Percentiles rank a stretch among this genome's conserved stretches.
Conservation (phyloP, 306 rosid species). For the Pachyrhizus erosus region DNA sequence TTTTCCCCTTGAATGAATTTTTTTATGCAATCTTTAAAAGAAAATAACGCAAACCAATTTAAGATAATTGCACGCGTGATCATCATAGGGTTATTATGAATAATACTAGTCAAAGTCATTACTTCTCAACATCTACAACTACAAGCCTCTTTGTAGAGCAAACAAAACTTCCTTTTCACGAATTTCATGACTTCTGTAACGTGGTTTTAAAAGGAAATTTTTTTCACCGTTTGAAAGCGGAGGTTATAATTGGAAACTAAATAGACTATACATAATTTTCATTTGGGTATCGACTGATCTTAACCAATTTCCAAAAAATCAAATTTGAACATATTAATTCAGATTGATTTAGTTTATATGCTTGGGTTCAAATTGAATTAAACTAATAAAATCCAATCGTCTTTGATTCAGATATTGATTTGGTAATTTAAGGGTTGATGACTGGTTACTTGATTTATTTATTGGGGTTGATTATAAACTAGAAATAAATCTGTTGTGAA, state of each 20-base stretch:
- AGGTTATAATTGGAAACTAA: not conserved
- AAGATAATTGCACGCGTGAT: not conserved
- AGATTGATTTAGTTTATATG: not conserved
- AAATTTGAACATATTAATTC: not conserved
- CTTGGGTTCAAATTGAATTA: not conserved
- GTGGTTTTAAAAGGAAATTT: not conserved
- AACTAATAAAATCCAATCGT: not conserved
- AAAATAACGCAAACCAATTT: not conserved
- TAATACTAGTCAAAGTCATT: not conserved
- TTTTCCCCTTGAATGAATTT: not conserved
- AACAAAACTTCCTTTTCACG: not conserved
- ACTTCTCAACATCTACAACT: not conserved
- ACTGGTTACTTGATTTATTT: not conserved
- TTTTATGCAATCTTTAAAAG: not conserved
- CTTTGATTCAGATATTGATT: not conserved
- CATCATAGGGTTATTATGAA: not conserved
- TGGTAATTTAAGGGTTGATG: not conserved
- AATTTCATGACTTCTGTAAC: not conserved
- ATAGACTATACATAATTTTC: not conserved
- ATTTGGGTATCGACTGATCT: not conserved
- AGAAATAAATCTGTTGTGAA: not conserved
- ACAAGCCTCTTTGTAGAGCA: not conserved
- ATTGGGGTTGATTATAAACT: not conserved
- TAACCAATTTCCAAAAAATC: not conserved
- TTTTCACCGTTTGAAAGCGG: not conserved